These are phyloP conservation scores for Rehmannia glutinosa DNA, from an alignment of 257 asterid species.

Conservation along the genomic window DNA sequence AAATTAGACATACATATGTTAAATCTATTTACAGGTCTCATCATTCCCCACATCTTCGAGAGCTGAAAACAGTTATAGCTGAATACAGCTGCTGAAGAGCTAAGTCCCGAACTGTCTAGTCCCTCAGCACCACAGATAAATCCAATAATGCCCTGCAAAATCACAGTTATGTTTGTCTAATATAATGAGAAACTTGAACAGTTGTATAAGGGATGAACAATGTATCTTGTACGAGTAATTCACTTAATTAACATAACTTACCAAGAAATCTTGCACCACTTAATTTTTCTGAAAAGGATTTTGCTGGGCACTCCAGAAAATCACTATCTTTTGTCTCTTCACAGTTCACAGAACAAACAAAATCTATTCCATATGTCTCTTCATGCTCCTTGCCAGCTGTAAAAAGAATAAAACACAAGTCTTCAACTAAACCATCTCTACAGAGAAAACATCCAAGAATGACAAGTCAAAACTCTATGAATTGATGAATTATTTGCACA, in stretches of 20 bases:
- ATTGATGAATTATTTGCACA: constrained; percentile 3
- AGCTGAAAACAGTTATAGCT: too few relatives aligned
- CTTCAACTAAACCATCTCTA: not conserved
- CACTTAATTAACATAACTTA: too few relatives aligned
- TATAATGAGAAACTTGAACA: not conserved
- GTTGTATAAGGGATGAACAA: too few relatives aligned
- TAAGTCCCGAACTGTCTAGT: constrained; percentile 96
- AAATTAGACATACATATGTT: not conserved
- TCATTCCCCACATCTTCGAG: too few relatives aligned
- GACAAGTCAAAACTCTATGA: not conserved
- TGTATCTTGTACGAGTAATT: too few relatives aligned
- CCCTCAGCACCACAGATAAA: constrained; percentile 78
- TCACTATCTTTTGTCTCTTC: too few relatives aligned
- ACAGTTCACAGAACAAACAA: too few relatives aligned
- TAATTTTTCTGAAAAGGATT: too few relatives aligned
- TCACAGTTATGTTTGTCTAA: not conserved
- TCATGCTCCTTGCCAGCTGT: constrained; percentile 78
- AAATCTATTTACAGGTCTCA: too few relatives aligned
- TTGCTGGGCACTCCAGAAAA: too few relatives aligned
- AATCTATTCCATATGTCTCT: too few relatives aligned
- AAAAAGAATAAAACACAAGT: constrained; percentile 10
- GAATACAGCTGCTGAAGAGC: constrained; percentile 99
- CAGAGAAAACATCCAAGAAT: not conserved
- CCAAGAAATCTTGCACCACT: too few relatives aligned
- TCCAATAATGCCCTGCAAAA: constrained; percentile 79